Conservation (phyloP, 2,329 filamentous ascomycete genomes). For the Calonectria ilicicola region DNA sequence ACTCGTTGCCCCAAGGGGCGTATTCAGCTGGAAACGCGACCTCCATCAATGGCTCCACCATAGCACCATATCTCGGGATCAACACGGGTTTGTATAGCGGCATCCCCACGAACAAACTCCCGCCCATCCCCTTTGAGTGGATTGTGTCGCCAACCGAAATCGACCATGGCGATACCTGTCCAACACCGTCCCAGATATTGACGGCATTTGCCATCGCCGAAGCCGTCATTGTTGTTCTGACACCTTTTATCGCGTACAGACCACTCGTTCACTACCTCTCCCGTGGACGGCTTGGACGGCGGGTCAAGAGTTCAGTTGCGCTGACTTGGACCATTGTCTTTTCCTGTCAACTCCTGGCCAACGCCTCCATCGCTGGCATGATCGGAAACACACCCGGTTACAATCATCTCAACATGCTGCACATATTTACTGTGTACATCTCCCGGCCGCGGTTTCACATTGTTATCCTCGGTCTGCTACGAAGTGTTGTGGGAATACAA, state of each 20-base stretch:
- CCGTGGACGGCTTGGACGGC: slow-evolving; percentile 27
- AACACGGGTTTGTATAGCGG: slow-evolving; percentile 31
- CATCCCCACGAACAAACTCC: slow-evolving; percentile 19
- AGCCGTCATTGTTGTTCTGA: slow-evolving; percentile 27
- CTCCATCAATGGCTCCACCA: slow-evolving; percentile 28
- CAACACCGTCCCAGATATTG: slow-evolving; percentile 23
- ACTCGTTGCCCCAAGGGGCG: slow-evolving; percentile 14
- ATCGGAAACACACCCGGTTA: slow-evolving; percentile 36
- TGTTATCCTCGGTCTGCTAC: slow-evolving; percentile 33
- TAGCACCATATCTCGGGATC: slow-evolving; percentile 34
- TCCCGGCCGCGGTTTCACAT: slow-evolving; percentile 35
- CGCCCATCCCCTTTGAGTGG: slow-evolving; percentile 40
- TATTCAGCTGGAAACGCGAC: slow-evolving; percentile 14
- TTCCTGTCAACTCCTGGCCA: slow-evolving; percentile 33
- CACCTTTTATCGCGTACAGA: slow-evolving; percentile 29
- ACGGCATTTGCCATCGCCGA: slow-evolving; percentile 37
- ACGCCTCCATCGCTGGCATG: slow-evolving; percentile 34
- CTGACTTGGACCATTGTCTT: slow-evolving; percentile 33
- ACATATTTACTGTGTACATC: slow-evolving; percentile 38
- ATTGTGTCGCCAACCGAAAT: slow-evolving; percentile 33
- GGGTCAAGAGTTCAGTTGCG: slow-evolving; percentile 19
- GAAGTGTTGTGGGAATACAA: slow-evolving; percentile 28
- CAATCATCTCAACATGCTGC: slow-evolving; percentile 35
- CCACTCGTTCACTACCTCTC: slow-evolving; percentile 34
- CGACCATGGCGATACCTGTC: slow-evolving; percentile 23